phyloP scores from a whole-genome alignment of 768 basidiomycete genomes.

The Xerocomus potaroensis region DNA sequence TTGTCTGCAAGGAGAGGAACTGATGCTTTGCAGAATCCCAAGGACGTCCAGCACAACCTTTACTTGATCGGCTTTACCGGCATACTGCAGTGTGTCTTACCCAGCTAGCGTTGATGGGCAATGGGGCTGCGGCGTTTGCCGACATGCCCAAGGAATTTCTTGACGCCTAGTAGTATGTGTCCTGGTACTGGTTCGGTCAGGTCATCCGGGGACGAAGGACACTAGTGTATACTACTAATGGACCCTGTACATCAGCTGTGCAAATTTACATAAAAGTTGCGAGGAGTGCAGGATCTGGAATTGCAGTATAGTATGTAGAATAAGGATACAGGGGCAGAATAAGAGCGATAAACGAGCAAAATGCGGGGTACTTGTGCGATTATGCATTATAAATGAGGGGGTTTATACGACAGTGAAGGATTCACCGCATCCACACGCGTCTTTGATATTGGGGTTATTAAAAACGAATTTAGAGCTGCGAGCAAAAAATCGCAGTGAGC shows the following conservation, averaged over 20 bases:
- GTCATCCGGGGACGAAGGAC: conserved; percentile 5
- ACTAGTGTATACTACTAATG: conserved; percentile 12
- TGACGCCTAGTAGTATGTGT: conserved; percentile 33
- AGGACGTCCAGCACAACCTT: conserved; percentile 64
- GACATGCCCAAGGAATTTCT: conserved; percentile 75
- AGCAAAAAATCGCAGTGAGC: conserved; percentile 4
- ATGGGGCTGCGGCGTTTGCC: conserved; percentile 76
- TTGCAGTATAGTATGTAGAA: conserved; percentile 15
- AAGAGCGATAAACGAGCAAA: not conserved
- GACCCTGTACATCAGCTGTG: conserved; percentile 7
- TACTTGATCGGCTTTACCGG: conserved; percentile 74
- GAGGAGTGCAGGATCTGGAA: not conserved
- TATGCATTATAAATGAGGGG: conserved; percentile 3
- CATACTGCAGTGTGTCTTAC: conserved; percentile 64
- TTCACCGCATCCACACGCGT: conserved; percentile 93
- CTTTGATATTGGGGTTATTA: conserved; percentile 91
- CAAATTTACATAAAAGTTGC: conserved; percentile 3
- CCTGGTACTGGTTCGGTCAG: too few species aligned
- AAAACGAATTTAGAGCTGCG: conserved; percentile 74
- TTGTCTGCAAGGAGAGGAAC: not conserved
- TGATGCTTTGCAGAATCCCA: conserved; percentile 56
- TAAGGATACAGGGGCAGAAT: conserved; percentile 28
- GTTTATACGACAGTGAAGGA: conserved; percentile 62
- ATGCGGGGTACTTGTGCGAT: conserved; percentile 12
- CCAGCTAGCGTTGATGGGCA: conserved; percentile 69